Percentiles rank a stretch among this genome's conserved stretches.
These are phyloP conservation scores for Penicillium alfredii DNA, from an alignment of 495 filamentous ascomycete genomes.

Conservation along the genomic window DNA sequence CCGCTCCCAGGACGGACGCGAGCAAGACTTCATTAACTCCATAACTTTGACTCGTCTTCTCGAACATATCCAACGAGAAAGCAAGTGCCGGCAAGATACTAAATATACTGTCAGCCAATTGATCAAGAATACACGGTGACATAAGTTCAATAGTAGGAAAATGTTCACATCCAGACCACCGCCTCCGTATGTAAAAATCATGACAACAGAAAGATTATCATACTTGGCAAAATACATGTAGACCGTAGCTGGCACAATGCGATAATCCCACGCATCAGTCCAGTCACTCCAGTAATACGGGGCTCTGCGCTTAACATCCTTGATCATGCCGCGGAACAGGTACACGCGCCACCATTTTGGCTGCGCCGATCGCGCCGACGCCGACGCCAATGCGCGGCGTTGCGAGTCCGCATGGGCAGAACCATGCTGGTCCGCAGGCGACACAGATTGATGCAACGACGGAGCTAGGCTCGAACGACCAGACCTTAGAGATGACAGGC, in stretches of 20 bases:
- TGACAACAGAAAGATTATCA: slow-evolving; percentile 16
- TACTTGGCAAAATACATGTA: slow-evolving; percentile 93
- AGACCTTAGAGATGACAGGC: slow-evolving; percentile 16
- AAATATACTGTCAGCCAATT: slow-evolving; percentile 8
- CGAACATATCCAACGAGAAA: slow-evolving; percentile 82
- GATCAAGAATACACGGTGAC: too few relatives aligned
- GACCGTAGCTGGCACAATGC: slow-evolving; percentile 71
- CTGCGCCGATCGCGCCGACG: slow-evolving; percentile 10
- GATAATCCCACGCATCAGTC: slow-evolving; percentile 80
- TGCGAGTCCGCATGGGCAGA: slow-evolving; percentile 3
- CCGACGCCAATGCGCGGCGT: slow-evolving; percentile 8
- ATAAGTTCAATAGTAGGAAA: too few relatives aligned
- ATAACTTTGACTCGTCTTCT: slow-evolving; percentile 71
- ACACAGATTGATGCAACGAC: slow-evolving; percentile 9
- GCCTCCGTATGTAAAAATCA: neutral
- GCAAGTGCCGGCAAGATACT: slow-evolving; percentile 78
- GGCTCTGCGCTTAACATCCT: slow-evolving; percentile 64
- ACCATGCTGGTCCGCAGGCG: slow-evolving; percentile 8
- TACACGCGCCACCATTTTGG: slow-evolving; percentile 57
- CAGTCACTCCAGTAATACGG: slow-evolving; percentile 77
- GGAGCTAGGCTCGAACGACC: slow-evolving; percentile 11
- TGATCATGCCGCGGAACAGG: slow-evolving; percentile 58
- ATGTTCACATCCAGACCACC: too few relatives aligned
- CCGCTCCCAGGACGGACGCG: slow-evolving; percentile 68
- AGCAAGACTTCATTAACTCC: slow-evolving; percentile 82